Percentiles rank a stretch among this genome's conserved stretches.
These are phyloP conservation scores for Carex littledalei DNA, from an alignment of 176 grass and related monocot genomes.

Conservation along the genomic window DNA sequence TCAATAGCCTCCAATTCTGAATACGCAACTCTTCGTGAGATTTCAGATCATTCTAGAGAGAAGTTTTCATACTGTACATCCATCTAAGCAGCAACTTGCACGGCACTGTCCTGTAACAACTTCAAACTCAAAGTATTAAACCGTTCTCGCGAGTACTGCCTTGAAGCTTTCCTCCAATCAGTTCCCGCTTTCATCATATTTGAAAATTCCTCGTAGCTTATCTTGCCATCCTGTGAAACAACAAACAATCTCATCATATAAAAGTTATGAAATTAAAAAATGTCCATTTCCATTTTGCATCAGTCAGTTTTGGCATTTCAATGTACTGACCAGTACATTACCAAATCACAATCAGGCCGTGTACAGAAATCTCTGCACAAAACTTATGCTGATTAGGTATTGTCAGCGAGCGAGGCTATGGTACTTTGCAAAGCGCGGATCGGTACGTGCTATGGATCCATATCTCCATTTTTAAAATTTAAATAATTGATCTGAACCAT, in stretches of 20 bases:
- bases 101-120: slow-evolving; percentile 51
- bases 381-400: neutral
- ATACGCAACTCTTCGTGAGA: neutral
- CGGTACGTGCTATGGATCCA: too few relatives aligned
- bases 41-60: neutral
- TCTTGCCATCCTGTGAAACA: slow-evolving; percentile 64
- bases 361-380: neutral
- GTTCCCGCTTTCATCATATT: slow-evolving; percentile 88
- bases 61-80: neutral
- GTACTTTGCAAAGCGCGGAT: too few relatives aligned
- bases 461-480: too few relatives aligned
- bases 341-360: neutral
- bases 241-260: slow-evolving; percentile 21
- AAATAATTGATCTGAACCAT: too few relatives aligned
- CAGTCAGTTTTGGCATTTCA: neutral
- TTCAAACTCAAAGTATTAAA: slow-evolving; percentile 73
- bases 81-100: slow-evolving; percentile 12
- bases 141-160: slow-evolving; percentile 79
- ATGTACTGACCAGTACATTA: neutral
- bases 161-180: slow-evolving; percentile 91
- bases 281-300: neutral
- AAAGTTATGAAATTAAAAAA: slow-evolving; percentile 3
- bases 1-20: neutral
- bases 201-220: slow-evolving; percentile 68
- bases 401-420: neutral